Conservation (phyloP, 768 basidiomycete species). For the Candolleomyces aberdarensis region DNA sequence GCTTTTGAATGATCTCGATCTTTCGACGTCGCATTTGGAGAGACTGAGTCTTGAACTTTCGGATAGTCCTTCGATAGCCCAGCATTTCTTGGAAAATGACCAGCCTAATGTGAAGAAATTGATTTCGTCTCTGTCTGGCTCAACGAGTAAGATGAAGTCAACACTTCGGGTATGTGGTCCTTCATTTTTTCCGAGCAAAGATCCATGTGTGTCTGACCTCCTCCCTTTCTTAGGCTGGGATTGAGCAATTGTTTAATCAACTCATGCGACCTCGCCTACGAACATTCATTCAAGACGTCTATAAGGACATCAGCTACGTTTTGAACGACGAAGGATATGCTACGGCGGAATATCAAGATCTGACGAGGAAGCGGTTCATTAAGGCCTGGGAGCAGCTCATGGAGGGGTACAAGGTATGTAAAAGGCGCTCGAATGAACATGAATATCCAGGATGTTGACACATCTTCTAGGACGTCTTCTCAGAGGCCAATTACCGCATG, state of each 20-base stretch:
- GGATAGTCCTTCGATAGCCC: constrained; percentile 50
- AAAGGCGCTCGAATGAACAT: neutral
- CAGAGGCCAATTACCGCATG: constrained; percentile 81
- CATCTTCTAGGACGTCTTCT: constrained; percentile 68
- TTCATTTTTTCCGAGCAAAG: neutral
- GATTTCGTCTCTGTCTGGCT: constrained; percentile 48
- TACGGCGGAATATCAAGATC: constrained; percentile 79
- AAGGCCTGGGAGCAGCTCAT: constrained; percentile 84
- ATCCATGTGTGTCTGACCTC: neutral
- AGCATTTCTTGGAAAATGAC: constrained; percentile 66
- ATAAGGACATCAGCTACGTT: constrained; percentile 85
- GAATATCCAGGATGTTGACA: constrained; percentile 5
- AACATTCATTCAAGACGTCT: constrained; percentile 80
- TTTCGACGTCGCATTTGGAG: constrained; percentile 87
- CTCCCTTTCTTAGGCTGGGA: constrained; percentile 52
- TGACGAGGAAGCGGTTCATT: constrained; percentile 86
- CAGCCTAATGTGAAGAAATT: constrained; percentile 45
- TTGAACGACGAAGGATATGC: constrained; percentile 88
- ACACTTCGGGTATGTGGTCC: constrained; percentile 59
- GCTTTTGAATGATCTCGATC: constrained; percentile 90
- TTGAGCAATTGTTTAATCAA: constrained; percentile 96
- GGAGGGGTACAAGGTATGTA: constrained; percentile 79
- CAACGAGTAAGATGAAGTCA: constrained; percentile 64
- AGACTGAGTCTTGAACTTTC: constrained; percentile 68
- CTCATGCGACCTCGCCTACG: constrained; percentile 85